Base-by-base conservation (phyloP, 352 stramenopile species). In the Pythium grandisporangium region DNA sequence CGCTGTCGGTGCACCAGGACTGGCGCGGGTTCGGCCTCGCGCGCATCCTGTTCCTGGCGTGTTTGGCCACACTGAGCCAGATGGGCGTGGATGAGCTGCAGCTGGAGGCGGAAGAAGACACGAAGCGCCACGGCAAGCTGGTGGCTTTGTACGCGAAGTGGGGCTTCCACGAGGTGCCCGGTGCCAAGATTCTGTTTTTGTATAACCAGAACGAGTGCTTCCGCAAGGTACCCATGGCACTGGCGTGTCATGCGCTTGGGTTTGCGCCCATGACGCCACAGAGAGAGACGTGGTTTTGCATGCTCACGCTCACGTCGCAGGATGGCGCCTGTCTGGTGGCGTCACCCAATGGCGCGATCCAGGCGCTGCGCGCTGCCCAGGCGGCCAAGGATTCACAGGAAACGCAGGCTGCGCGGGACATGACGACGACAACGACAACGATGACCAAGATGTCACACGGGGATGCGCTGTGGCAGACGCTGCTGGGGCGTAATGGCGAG, bases 201-300 rank as follows among this genome's bases (percentile, higher is more conserved):
- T 88, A 92, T 64, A 92, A 88, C 55, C 69, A 80, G 59, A 82
- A 70, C 36, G 66, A 92, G 27, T 84, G 76, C 45, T 84, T 90
- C 33, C 79, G 79, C 36, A 92, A 92, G 54, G 79, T 92, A 23
- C 76, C 74, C 2, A 92, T 92, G 79, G 40, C 65, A 45, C 64
- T 79, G 1, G 42, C 62, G 2, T 75, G 84, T 29, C 45, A 55
- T 10, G 52, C 58, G 41, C 61, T 42, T 13, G 47, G 52, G 44
- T 77, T 74, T 36, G 67, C 78, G 30, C 66, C 77, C 0, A 43
- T 70, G 21, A 55, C 59, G 21, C 71, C 67, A 30, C 46, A 63
- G 41, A 56, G 48, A 13, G 66, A 60, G 4, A 52, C 52, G 30
- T 89, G 75, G 69, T 92, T 92, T 35, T 88, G 67, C 30, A 88